A percentile compares a stretch with the other conserved stretches of the same genome.
phyloP scores from a whole-genome alignment of 495 filamentous ascomycete genomes.

The Diplogelasinospora grovesii region DNA sequence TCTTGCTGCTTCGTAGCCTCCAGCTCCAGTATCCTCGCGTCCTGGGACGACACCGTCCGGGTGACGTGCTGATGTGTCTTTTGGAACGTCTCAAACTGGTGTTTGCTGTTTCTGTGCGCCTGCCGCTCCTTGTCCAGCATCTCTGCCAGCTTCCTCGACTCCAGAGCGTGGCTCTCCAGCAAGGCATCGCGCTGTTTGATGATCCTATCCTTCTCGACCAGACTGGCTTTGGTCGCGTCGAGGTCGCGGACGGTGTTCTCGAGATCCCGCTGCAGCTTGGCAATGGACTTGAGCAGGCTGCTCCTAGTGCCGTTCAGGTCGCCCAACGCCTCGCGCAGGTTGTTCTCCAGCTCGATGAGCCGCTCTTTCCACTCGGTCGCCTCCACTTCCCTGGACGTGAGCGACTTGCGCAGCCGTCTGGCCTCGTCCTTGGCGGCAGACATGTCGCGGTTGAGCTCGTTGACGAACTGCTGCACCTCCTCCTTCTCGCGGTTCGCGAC shows the following conservation, averaged over 20 bases:
- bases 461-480: constrained; percentile 65
- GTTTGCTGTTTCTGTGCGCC: constrained; percentile 73
- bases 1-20: constrained; percentile 68
- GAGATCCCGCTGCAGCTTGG: constrained; percentile 79
- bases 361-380: constrained; percentile 83
- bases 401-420: constrained; percentile 67
- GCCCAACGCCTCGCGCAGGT: constrained; percentile 71
- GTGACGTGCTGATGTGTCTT: constrained; percentile 78
- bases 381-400: constrained; percentile 82
- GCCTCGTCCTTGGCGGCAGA: constrained; percentile 78
- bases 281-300: constrained; percentile 77
- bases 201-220: constrained; percentile 81
- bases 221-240: constrained; percentile 62
- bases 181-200: constrained; percentile 86
- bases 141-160: constrained; percentile 76
- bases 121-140: constrained; percentile 87
- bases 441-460: constrained; percentile 78
- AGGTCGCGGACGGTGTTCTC: constrained; percentile 77
- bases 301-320: constrained; percentile 84
- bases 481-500: constrained; percentile 82
- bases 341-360: constrained; percentile 80
- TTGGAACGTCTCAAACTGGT: constrained; percentile 79
- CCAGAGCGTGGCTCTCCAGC: constrained; percentile 83
- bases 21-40: constrained; percentile 76
- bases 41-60: constrained; percentile 73